A percentile compares a stretch with the other conserved stretches of the same genome.
These are phyloP conservation scores for Vigna angularis DNA, from an alignment of 306 rosid species.

Conservation along the genomic window DNA sequence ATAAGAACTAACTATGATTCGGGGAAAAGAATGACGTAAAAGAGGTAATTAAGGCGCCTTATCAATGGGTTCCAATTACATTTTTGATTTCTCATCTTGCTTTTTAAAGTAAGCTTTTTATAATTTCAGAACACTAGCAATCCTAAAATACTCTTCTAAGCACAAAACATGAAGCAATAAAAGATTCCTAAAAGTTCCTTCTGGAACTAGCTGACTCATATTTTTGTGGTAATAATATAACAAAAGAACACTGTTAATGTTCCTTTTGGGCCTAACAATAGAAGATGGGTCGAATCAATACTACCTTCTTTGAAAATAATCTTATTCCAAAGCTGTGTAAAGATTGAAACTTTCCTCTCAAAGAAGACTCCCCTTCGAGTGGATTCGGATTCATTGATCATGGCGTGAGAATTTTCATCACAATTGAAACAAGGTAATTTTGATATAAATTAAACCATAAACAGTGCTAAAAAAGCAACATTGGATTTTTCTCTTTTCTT, in stretches of 20 bases:
- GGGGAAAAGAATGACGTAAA: neutral
- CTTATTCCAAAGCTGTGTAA: neutral
- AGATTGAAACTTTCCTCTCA: neutral
- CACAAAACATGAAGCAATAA: neutral
- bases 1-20: neutral
- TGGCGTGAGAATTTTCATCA: no score
- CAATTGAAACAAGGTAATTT: no score
- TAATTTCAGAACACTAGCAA: neutral
- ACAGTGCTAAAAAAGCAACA: no score
- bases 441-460: no score
- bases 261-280: neutral
- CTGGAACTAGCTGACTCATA: neutral
- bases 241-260: neutral
- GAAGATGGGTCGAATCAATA: neutral
- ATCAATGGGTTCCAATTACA: neutral
- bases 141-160: no score
- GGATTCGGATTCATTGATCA: no score
- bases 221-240: no score
- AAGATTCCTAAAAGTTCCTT: neutral
- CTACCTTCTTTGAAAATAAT: no score
- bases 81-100: neutral
- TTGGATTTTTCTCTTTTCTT: no score
- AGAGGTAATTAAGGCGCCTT: neutral
- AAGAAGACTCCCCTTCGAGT: no score
- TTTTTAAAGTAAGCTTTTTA: no score